Evolutionary conservation across 2,329 filamentous ascomycete species (phyloP).

Genomic region (Elsinoe necatrix): DNA sequence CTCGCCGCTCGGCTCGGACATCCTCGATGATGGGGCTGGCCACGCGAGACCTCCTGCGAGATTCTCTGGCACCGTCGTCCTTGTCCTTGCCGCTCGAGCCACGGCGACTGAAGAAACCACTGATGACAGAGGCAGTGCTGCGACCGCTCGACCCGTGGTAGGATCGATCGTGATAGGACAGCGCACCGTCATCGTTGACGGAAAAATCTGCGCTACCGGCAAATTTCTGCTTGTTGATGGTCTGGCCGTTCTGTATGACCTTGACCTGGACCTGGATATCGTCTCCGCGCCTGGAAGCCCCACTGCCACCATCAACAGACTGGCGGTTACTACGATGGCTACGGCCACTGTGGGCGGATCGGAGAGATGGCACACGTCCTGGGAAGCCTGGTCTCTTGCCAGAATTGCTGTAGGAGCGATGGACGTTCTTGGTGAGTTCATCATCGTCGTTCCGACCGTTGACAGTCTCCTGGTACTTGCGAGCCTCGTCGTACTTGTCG

Average conservation of each 20-base stretch:
- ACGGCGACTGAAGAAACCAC: conserved; percentile 1
- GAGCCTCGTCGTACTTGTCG: conserved; percentile 4
- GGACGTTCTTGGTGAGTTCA: background rate
- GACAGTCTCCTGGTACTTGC: background rate
- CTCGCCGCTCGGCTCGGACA: background rate
- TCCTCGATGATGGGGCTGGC: conserved; percentile 12
- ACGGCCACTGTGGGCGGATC: conserved; percentile 2
- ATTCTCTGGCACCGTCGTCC: background rate
- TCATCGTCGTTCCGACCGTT: conserved; percentile 5
- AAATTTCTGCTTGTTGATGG: conserved; percentile 3
- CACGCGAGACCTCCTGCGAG: conserved; percentile 6
- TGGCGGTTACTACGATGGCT: conserved; percentile 3
- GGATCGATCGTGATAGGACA: background rate
- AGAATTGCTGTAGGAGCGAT: conserved; percentile 2
- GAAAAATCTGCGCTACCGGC: background rate
- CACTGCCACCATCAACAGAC: background rate
- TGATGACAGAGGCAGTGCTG: conserved; percentile 7
- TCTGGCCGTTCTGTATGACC: conserved; percentile 2
- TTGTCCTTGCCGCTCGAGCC: background rate
- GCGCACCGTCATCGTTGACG: conserved; percentile 3
- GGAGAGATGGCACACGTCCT: background rate
- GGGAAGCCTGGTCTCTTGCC: background rate
- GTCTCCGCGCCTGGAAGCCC: background rate
- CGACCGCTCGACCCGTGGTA: background rate
- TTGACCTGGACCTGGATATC: conserved; percentile 11